Base-by-base conservation (phyloP, 2,329 filamentous ascomycete species). In the Rugonectria rugulosa region DNA sequence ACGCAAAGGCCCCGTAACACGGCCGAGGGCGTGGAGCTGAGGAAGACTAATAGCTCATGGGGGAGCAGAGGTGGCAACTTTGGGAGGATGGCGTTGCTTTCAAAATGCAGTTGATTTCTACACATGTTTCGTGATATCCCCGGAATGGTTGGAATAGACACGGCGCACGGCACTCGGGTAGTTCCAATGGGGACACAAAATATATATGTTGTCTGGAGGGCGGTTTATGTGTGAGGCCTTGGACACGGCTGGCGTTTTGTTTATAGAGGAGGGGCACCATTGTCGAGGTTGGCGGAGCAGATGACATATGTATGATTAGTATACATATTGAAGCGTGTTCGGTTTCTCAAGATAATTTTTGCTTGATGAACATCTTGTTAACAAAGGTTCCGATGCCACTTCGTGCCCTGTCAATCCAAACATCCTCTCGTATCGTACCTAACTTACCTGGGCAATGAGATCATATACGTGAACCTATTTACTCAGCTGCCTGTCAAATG, bases 1-100 rank as follows among this genome's bases (percentile, higher is more conserved):
- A 43, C 70, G 73, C 24, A 76, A 71, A 56, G 62, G 61, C 23
- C 70, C 63, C 20, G 57, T 59, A n/a, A 41, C 53, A 23, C 66
- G 65, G 15, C 60, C 62, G 23, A 56, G 61, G 31, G 62, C 64
- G 27, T 68, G 62, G 66, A 65, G 58, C 29, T 69, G 56, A 60
- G 21, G 34, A 32, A 24, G 27, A 9, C 19, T 40, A 10, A 12
- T 14, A 26, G 10, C 31, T 14, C 34, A 9, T 8, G 14, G 15
- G 34, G 34, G 17, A 9, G 14, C 19, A 31, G 45, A 3, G 14
- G 27, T 6, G 8, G 7, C 24, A 32, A 37, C n/a, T n/a, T 17
- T 12, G 17, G 31, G 21, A 19, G 21, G 19, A 23, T 14, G 20
- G n/a, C 19, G 17, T 15, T 29, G 26, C 34, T 50, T 45, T 45